Evolutionary conservation across 2,329 filamentous ascomycete species (phyloP).

Genomic region (Talaromyces rugulosus): DNA sequence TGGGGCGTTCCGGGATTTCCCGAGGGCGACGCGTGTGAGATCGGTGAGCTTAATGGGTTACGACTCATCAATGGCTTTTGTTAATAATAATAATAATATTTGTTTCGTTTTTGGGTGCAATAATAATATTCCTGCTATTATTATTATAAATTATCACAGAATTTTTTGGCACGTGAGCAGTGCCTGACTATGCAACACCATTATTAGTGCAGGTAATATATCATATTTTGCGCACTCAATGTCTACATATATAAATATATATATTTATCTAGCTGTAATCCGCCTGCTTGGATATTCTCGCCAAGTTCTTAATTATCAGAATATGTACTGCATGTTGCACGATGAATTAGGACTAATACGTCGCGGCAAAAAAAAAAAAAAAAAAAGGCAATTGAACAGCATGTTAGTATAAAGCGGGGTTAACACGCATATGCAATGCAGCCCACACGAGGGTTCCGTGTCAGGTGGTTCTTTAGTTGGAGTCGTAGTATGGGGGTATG

Average conservation of each 20-base stretch:
- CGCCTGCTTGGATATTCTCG: background rate
- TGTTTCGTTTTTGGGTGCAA: background rate
- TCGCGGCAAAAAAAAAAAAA: background rate
- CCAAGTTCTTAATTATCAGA: background rate
- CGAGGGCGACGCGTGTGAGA: background rate
- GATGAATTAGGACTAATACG: background rate
- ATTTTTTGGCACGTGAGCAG: background rate
- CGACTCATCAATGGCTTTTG: background rate
- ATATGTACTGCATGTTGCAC: background rate
- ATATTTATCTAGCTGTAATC: no score
- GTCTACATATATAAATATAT: no score
- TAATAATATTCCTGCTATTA: background rate
- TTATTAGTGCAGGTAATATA: background rate
- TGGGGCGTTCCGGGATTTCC: background rate
- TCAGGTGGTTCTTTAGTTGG: background rate
- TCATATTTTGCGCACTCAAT: no score
- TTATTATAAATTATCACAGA: background rate
- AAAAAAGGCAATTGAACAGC: background rate
- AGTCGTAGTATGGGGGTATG: background rate
- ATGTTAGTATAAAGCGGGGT: background rate
- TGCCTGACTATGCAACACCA: background rate
- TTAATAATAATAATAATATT: background rate
- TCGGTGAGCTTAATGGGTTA: background rate
- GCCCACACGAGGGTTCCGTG: background rate
- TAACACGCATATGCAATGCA: background rate